Conservation (phyloP, 805 yeast species). For the Schwanniomyces polymorphus region DNA sequence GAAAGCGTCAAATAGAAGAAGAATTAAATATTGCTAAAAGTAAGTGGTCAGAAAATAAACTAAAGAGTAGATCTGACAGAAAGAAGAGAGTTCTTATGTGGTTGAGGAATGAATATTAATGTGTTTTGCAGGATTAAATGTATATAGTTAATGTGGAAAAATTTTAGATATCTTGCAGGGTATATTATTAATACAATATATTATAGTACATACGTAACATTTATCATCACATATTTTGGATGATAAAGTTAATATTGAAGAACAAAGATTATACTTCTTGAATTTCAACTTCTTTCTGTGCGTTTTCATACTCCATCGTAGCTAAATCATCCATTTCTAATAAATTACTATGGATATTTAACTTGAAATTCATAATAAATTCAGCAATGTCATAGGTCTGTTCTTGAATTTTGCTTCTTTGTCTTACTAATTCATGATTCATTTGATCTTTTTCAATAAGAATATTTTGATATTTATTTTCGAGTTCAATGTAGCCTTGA, state of each 20-base stretch:
- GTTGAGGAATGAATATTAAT: conserved; percentile 56
- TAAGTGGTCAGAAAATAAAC: conserved; percentile 50
- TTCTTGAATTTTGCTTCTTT: conserved; percentile 49
- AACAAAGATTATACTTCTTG: neutral
- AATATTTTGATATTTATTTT: conserved; percentile 47
- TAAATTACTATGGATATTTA: conserved; percentile 62
- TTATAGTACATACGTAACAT: neutral
- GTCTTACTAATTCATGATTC: conserved; percentile 44
- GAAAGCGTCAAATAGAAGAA: conserved; percentile 44
- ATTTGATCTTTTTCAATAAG: conserved; percentile 54
- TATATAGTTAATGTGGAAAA: conserved; percentile 1
- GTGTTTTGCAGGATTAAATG: conserved; percentile 1
- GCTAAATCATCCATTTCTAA: conserved; percentile 57
- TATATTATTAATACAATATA: neutral
- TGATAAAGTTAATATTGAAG: neutral
- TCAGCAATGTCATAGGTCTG: conserved; percentile 60
- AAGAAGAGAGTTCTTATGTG: conserved; percentile 59
- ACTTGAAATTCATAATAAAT: conserved; percentile 61
- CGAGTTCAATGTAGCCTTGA: conserved; percentile 50
- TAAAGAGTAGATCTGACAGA: conserved; percentile 55
- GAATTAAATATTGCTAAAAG: conserved; percentile 47
- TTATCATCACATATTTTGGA: neutral
- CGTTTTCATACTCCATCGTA: conserved; percentile 18
- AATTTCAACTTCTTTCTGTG: conserved; percentile 6
- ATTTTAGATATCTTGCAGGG: neutral